Evolutionary conservation across 1,284 basidiomycete genomes (phyloP).

Genomic region (Xerocomus minutiporus): DNA sequence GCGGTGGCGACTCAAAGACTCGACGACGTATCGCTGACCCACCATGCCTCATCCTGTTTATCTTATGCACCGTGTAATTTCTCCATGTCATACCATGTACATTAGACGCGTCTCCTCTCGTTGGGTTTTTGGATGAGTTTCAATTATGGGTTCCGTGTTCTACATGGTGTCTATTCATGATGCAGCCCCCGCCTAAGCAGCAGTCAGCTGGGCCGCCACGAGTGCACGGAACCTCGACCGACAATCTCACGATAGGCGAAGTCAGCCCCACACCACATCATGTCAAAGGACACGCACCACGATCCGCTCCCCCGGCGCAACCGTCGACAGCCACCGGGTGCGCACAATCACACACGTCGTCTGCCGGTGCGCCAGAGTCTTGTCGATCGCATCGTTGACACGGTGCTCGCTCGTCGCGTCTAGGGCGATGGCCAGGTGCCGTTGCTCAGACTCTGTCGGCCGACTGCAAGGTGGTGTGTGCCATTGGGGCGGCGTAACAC

Average conservation of each 20-base stretch:
- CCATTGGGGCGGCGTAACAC: conserved; percentile 34
- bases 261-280: neutral
- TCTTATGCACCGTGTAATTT: conserved; percentile 6
- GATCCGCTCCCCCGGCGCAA: conserved; percentile 79
- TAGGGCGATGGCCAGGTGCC: conserved; percentile 74
- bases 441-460: conserved; percentile 70
- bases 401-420: conserved; percentile 87
- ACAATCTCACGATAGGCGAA: conserved; percentile 59
- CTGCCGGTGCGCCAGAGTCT: conserved; percentile 69
- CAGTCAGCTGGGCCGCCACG: conserved; percentile 81
- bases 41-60: neutral
- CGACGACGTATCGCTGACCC: conserved; percentile 55
- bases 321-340: conserved; percentile 74
- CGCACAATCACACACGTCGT: conserved; percentile 86
- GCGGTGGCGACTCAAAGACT: conserved; percentile 69
- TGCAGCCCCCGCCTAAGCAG: conserved; percentile 35
- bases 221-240: conserved; percentile 67
- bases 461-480: conserved; percentile 46
- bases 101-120: neutral
- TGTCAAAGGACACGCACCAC: conserved; percentile 48
- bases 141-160: conserved; percentile 3
- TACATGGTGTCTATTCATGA: conserved; percentile 10
- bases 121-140: conserved; percentile 15
- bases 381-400: conserved; percentile 86
- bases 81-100: neutral